A percentile compares a stretch with the other conserved stretches of the same genome.
Conservation (phyloP, 2,329 filamentous ascomycete species). For the Colletotrichum sp. region DNA sequence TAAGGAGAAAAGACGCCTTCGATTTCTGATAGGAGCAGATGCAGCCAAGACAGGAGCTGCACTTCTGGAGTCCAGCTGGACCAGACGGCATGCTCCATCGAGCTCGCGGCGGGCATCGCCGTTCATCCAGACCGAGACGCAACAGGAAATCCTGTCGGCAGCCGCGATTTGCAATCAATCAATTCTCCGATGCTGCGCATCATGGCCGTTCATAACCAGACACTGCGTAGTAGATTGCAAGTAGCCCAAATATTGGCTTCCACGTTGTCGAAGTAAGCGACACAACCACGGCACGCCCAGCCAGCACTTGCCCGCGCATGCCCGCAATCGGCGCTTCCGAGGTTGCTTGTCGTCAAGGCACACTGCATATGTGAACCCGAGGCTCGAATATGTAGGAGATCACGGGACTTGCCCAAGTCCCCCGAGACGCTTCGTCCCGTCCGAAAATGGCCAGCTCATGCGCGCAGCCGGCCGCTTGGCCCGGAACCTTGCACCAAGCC, state of each 20-base stretch:
- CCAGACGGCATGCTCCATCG: background rate
- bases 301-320: background rate
- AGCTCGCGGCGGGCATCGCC: background rate
- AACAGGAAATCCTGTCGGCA: background rate
- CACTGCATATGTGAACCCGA: background rate
- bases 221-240: background rate
- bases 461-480: background rate
- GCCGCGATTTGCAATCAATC: background rate
- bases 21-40: background rate
- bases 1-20: background rate
- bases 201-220: background rate
- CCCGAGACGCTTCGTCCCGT: background rate
- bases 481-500: background rate
- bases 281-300: background rate
- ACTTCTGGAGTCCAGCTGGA: background rate
- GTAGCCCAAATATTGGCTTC: background rate
- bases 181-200: background rate
- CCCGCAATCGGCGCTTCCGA: background rate
- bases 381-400: background rate
- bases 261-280: background rate
- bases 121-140: background rate
- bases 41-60: background rate
- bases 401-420: background rate
- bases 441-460: background rate
- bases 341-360: background rate